phyloP scores from a whole-genome alignment of 495 filamentous ascomycete genomes.

The Aspergillus nanangensis region DNA sequence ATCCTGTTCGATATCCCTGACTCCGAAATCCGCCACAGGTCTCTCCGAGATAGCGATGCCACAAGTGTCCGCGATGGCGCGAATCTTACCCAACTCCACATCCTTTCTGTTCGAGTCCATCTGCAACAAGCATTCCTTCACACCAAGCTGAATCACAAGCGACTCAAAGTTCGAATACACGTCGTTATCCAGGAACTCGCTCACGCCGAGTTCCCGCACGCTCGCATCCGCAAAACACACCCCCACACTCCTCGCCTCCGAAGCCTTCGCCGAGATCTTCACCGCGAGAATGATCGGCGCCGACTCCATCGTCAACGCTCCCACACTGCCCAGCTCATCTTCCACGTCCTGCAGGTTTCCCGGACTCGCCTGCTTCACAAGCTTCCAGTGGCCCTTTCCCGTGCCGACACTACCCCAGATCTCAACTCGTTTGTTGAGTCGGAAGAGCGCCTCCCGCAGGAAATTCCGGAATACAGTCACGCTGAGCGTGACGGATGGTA shows the following conservation, averaged over 20 bases:
- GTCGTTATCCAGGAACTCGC: slow-evolving; percentile 97
- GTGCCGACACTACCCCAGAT: slow-evolving; percentile 67
- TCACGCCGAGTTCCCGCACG: slow-evolving; percentile 91
- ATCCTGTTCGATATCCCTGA: slow-evolving; percentile 94
- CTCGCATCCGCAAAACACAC: slow-evolving; percentile 98
- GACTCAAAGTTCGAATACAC: slow-evolving; percentile 98
- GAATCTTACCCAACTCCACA: slow-evolving; percentile 82
- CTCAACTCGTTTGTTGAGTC: slow-evolving; percentile 83
- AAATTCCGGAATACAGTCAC: slow-evolving; percentile 93
- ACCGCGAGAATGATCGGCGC: slow-evolving; percentile 93
- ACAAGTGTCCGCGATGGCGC: slow-evolving; percentile 83
- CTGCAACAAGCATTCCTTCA: slow-evolving; percentile 87
- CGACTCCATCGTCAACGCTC: slow-evolving; percentile 63
- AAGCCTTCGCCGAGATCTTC: slow-evolving; percentile 82
- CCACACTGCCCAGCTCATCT: slow-evolving; percentile 77
- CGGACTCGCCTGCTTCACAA: slow-evolving; percentile 85
- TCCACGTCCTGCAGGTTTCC: slow-evolving; percentile 97
- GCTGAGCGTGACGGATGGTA: slow-evolving; percentile 91
- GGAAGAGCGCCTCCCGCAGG: slow-evolving; percentile 88
- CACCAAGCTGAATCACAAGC: slow-evolving; percentile 90
- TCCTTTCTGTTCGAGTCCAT: slow-evolving; percentile 76
- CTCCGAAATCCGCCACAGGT: slow-evolving; percentile 71
- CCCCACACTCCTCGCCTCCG: slow-evolving; percentile 80
- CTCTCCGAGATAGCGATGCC: slow-evolving; percentile 84
- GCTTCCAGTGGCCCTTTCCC: slow-evolving; percentile 83